phyloP scores from a whole-genome alignment of 768 basidiomycete genomes.

The Termitomyces sp. region DNA sequence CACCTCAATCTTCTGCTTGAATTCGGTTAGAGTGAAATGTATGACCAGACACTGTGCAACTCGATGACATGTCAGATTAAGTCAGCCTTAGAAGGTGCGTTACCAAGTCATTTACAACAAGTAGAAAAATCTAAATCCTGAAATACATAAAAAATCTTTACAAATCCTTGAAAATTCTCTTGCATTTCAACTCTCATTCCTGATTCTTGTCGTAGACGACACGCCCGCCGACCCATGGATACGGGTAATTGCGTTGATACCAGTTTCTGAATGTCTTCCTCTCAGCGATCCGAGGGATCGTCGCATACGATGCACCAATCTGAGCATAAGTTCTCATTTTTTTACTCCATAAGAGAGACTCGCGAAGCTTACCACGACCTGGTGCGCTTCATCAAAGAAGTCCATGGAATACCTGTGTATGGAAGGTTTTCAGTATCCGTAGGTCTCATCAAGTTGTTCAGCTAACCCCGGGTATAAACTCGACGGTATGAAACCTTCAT shows the following conservation, averaged over 20 bases:
- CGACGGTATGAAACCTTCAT: slow-evolving; percentile 75
- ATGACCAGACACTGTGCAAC: too few species aligned
- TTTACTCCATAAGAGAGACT: background rate
- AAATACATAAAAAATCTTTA: background rate
- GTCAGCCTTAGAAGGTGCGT: too few species aligned
- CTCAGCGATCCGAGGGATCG: slow-evolving; percentile 76
- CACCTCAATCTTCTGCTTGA: too few species aligned
- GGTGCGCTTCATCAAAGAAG: slow-evolving; percentile 87
- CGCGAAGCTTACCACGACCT: slow-evolving; percentile 70
- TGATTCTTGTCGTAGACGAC: slow-evolving; percentile 42
- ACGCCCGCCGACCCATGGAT: slow-evolving; percentile 78
- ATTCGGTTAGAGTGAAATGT: too few species aligned
- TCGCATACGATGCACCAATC: slow-evolving; percentile 90
- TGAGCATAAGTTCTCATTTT: slow-evolving; percentile 21
- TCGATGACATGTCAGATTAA: too few species aligned
- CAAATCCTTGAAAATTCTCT: background rate
- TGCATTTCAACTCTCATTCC: background rate
- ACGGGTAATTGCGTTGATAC: slow-evolving; percentile 90
- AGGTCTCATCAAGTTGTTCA: background rate
- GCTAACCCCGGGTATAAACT: slow-evolving; percentile 79
- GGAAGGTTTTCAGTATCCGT: background rate
- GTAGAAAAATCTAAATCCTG: background rate
- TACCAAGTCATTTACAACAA: too few species aligned
- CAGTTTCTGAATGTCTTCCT: slow-evolving; percentile 81
- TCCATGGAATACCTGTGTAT: slow-evolving; percentile 67